phyloP scores from a whole-genome alignment of 2,329 filamentous ascomycete genomes.

The Fusarium metavorans region DNA sequence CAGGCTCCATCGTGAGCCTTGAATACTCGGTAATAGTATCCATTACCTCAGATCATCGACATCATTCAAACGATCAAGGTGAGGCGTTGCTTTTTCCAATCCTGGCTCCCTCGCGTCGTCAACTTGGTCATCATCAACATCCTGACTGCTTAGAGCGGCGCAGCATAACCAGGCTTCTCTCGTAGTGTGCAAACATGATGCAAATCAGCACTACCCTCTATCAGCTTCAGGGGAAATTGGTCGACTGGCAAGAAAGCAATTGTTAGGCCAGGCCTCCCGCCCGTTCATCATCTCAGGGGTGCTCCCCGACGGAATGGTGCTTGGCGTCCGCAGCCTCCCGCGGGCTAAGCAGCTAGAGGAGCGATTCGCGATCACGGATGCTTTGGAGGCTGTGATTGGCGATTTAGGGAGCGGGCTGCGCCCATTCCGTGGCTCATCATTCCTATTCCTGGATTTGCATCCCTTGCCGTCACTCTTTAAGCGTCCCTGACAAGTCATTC shows the following conservation, averaged over 20 bases:
- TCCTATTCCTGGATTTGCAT: conserved; percentile 2
- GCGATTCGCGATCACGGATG: not conserved
- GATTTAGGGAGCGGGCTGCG: not conserved
- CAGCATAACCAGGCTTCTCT: not conserved
- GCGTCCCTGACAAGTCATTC: conserved; percentile 5
- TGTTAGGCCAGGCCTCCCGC: not conserved
- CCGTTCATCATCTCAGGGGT: not conserved
- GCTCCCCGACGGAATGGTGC: conserved; percentile 20
- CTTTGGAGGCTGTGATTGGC: not conserved
- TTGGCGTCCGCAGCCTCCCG: conserved; percentile 36
- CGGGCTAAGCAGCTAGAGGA: conserved; percentile 6
- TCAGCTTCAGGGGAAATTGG: not conserved
- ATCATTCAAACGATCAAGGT: not conserved
- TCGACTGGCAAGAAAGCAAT: not conserved
- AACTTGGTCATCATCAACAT: not conserved
- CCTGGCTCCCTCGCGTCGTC: not conserved
- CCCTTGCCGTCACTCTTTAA: not conserved
- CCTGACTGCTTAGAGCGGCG: conserved; percentile 2
- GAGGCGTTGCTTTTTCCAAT: conserved; percentile 9
- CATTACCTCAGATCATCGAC: not conserved
- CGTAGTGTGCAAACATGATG: not conserved
- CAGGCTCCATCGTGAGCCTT: not conserved
- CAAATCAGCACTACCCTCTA: not conserved
- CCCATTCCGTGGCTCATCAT: conserved; percentile 9
- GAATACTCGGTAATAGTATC: not conserved